These are phyloP conservation scores for Begonia fuchsioides DNA, from an alignment of 306 rosid species.

Conservation along the genomic window DNA sequence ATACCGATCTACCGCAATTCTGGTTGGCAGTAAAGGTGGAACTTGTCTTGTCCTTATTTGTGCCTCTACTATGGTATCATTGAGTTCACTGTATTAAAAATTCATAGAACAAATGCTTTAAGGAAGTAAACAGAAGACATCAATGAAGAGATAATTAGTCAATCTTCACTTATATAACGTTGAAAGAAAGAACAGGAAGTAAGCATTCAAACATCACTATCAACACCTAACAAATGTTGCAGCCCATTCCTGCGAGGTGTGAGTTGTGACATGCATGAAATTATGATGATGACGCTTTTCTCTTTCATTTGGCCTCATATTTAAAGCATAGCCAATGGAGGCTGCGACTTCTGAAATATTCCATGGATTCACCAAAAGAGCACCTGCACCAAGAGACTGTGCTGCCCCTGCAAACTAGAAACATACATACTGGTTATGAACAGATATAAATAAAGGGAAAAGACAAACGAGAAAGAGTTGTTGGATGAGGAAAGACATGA, in stretches of 20 bases:
- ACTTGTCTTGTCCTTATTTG: conserved; percentile 81
- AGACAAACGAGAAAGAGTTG: no score
- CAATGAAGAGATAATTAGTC: no score
- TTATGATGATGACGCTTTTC: conserved; percentile 86
- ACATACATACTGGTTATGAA: no score
- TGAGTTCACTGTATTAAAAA: conserved; percentile 70
- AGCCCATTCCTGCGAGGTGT: conserved; percentile 98
- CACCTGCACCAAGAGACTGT: conserved; percentile 96
- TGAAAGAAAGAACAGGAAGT: no score
- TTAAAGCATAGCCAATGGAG: conserved; percentile 80
- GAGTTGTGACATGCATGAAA: conserved; percentile 87
- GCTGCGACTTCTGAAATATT: conserved; percentile 83
- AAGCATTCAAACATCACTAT: neutral
- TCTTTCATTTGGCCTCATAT: conserved; percentile 88
- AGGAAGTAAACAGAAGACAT: neutral
- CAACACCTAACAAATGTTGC: conserved; percentile 87
- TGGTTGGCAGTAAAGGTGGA: conserved; percentile 73
- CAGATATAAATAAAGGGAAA: no score
- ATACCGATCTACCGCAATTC: conserved; percentile 47
- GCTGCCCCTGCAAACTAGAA: conserved; percentile 98
- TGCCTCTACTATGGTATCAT: conserved; percentile 87
- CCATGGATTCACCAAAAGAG: conserved; percentile 94
- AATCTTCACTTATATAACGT: no score
- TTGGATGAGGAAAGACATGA: no score
- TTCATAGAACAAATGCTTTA: conserved; percentile 9